Evolutionary conservation across 2,329 filamentous ascomycete species (phyloP).

Genomic region (Ophiocordyceps camponoti-leonardi): DNA sequence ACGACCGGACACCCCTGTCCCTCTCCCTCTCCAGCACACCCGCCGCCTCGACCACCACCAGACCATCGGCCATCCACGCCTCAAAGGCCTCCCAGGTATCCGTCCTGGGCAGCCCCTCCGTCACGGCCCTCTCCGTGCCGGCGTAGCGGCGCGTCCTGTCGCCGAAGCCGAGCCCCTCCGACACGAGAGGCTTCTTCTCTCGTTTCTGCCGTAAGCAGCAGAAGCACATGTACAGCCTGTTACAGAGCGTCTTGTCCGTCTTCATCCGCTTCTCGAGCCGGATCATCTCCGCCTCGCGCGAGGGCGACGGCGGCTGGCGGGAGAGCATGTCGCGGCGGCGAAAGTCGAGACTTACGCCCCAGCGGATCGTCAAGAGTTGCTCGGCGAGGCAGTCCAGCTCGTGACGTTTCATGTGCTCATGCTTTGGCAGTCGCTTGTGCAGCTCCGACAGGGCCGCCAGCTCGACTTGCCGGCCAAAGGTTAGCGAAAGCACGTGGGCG

Average conservation of each 20-base stretch:
- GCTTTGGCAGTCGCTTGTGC: not conserved
- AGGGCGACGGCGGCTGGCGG: not conserved
- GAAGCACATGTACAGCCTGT: conserved; percentile 1
- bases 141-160: not conserved
- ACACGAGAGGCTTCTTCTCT: not conserved
- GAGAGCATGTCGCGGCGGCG: not conserved
- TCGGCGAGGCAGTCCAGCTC: not conserved
- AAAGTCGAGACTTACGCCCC: not conserved
- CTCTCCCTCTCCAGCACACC: not conserved
- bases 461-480: not conserved
- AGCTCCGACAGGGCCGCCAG: not conserved
- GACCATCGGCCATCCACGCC: not conserved
- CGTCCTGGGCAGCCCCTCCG: not conserved
- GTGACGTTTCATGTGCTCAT: not conserved
- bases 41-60: not conserved
- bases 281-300: not conserved
- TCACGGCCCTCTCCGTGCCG: not conserved
- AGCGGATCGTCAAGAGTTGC: not conserved
- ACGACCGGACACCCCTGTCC: not conserved
- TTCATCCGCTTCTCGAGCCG: not conserved
- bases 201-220: not conserved
- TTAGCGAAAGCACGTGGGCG: not conserved
- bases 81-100: not conserved
- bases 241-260: not conserved
- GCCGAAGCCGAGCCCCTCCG: not conserved